Base-by-base conservation (phyloP, 495 filamentous ascomycete species). In the Daldinia grandis region DNA sequence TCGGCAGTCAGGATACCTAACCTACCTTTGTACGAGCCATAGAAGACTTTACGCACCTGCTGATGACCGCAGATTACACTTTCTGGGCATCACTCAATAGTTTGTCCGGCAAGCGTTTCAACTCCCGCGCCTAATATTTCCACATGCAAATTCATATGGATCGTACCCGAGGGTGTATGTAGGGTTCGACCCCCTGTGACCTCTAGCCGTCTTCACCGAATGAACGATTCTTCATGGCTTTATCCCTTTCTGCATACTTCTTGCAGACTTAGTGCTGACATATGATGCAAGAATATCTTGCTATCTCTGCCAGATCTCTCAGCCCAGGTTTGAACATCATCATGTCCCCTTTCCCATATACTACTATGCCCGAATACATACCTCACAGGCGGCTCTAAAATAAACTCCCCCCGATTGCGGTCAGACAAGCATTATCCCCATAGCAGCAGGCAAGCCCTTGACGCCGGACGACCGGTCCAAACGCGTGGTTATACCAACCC, bases 401-500 rank as follows among this genome's bases (percentile, higher is more conserved):
- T n/a, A n/a, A n/a, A n/a, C n/a, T n/a, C n/a, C n/a, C 15, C 49
- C 42, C 42, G n/a, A 28, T 51, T 51, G 15, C 25, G 24, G 49
- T n/a, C 24, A 30, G 49, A 25, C 49, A 51, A 25, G 49, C 25
- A 51, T 64, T 38, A 17, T 55, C 55, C 58, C 69, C 55, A 68
- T 49, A 64, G 31, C 55, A 64, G 31, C 44, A 50, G 49, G 12
- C 21, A 64, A 53, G 47, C 30, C 57, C 57, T 51, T 56, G 60
- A 60, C 35, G 21, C 44, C 51, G 54, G 64, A 64, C 51, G 60
- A 68, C 62, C 60, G 31, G 50, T 8, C 47, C 60, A 53, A 54
- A 21, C 58, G 25, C 56, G 55, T 67, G 53, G 64, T 63, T 47
- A 58, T 64, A 56, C 64, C 64, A 60, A 68, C 70, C 70, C 70